Base-by-base conservation (phyloP, 2,329 filamentous ascomycete genomes). In the Macroventuria anomochaeta region DNA sequence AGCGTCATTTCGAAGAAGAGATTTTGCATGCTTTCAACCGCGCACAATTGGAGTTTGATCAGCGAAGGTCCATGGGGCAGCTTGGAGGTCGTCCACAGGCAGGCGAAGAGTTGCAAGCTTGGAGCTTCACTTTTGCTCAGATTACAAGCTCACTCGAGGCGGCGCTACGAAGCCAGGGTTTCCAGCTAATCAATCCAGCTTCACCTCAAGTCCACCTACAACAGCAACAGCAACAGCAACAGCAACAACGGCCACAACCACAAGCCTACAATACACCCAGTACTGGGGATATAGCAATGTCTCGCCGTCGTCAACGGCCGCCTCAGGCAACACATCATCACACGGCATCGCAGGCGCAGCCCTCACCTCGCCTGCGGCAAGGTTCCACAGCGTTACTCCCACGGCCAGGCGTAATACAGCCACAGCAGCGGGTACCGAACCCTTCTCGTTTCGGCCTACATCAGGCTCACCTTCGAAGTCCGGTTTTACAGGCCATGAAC, bases 391-490 rank as follows among this genome's bases (percentile, higher is more conserved):
- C 48, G 26, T 41, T 74, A 6, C 66, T 82, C 26, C 79, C 79
- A 37, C 71, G 62, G 15, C 54, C 61, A 1, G 71, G 71, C 7
- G 59, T 58, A 15, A 40, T 50, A 29, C 74, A 72, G 20, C 57
- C 75, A 3, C 72, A 76, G 53, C 76, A 76, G 26, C 71, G 74
- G 10, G 65, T 73, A 20, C 77, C 81, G 3, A 74, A 80, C 52
- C 79, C 83, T 17, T 68, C 72, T 20, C 65, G 75, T 7, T 77
- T 76, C 23, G 80, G 79, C n/a, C 73, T 88, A 7, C 86, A 88
- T 62, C 83, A 87, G 69, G 79, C 81, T 37, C 77, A 84, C 63
- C 73, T 87, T 23, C 79, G 80, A 20, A 85, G 81, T 59, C 84
- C 85, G 3, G 59, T 76, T 1, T 75, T 83, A 23, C 65, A 65